Base-by-base conservation (phyloP, 1,284 basidiomycete genomes). In the Entoloma clypeatum region DNA sequence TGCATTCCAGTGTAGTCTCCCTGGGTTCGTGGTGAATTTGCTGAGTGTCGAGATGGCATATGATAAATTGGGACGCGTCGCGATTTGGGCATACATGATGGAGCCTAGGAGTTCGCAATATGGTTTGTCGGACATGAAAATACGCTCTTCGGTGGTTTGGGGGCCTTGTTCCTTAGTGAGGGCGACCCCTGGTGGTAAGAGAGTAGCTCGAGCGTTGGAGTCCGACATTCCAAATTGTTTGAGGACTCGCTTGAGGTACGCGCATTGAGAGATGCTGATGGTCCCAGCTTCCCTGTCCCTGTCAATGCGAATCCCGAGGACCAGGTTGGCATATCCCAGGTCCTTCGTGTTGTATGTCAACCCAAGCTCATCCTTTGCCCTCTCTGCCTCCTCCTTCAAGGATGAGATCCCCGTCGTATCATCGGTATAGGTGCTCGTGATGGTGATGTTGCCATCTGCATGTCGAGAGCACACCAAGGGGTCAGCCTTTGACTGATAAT, bases 1-100 rank as follows among this genome's bases (percentile, higher is more conserved):
- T 0, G 56, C 58, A 0, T 47, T 47, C 55, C 57, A 62, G 18
- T 66, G 64, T 5, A 41, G 37, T 1, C 35, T 45, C 1, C 57
- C 50, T 3, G 63, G 63, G 25, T 62, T 59, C 0, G 48, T 29
- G 1, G 37, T 25, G 39, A 55, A 63, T 1, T 54, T 48, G 9
- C 49, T 47, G 2, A 67, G 53, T 0, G 53, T 35, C 9, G 56
- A 48, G 6, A 63, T 55, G 0, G 62, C 44, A 28, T 52, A 61
- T 0, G 57, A 39, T n/a, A 67, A 39, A 33, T 68, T 57, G 2
- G 61, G 59, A 3, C 60, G 45, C 1, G 60, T 59, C 1, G 47
- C 58, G 1, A 59, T 51, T 11, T 53, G 50, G 2, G 53, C 52
- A 34, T 58, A 68, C 45, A 62, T 61, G 1, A 66, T 22, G 1